phyloP scores from a whole-genome alignment of 2,329 filamentous ascomycete genomes.

The Xylariaceae sp. region DNA sequence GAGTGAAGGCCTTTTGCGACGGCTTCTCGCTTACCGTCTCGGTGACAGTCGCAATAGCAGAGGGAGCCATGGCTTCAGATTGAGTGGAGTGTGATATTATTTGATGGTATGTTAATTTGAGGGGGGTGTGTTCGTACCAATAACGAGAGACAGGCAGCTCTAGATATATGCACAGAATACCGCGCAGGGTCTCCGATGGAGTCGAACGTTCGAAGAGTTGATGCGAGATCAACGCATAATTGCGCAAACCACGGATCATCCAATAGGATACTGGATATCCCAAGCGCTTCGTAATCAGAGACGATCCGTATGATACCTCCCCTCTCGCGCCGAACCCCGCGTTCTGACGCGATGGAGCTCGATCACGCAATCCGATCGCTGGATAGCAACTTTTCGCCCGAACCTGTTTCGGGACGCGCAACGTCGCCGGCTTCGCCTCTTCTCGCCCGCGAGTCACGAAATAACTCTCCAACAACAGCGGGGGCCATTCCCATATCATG shows the following conservation, averaged over 20 bases:
- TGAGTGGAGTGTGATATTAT: background rate
- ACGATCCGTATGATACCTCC: constrained; percentile 4
- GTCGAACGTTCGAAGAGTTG: constrained; percentile 16
- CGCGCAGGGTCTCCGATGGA: constrained; percentile 2
- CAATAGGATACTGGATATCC: constrained; percentile 24
- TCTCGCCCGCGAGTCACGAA: background rate
- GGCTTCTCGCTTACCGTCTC: constrained; percentile 24
- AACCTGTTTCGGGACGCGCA: background rate
- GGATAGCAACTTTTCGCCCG: constrained; percentile 1
- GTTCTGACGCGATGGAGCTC: constrained; percentile 23
- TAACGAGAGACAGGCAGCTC: background rate
- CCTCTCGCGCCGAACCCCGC: constrained; percentile 11
- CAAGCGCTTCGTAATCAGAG: constrained; percentile 1
- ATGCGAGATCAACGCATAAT: constrained; percentile 30
- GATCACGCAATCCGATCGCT: constrained; percentile 29
- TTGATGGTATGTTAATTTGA: background rate
- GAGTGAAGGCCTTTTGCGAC: constrained; percentile 19
- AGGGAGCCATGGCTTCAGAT: constrained; percentile 30
- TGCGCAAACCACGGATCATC: constrained; percentile 27
- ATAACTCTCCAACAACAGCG: too few species aligned
- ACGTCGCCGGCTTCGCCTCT: background rate
- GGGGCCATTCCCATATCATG: background rate
- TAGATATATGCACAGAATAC: constrained; percentile 3
- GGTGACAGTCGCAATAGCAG: constrained; percentile 29
- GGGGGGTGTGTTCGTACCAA: background rate